Evolutionary conservation across 2,329 filamentous ascomycete genomes (phyloP).

Genomic region (Exophiala sp.): DNA sequence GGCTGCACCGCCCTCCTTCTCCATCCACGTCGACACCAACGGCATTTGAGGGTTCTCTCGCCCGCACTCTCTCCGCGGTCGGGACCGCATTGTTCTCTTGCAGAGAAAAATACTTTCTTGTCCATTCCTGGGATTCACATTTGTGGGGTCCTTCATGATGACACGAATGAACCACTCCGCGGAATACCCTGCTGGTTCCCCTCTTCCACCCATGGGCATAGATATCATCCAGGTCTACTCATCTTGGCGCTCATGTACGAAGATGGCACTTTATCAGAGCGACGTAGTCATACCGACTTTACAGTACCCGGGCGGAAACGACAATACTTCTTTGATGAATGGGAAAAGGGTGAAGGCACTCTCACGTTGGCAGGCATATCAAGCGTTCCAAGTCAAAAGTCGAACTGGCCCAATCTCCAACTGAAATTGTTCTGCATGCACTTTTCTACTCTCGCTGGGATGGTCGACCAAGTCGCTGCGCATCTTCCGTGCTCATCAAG

Average conservation of each 20-base stretch:
- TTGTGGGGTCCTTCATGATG: not conserved
- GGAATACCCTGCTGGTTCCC: too few relatives aligned
- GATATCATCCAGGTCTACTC: too few relatives aligned
- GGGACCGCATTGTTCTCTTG: too few relatives aligned
- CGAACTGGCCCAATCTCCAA: not conserved
- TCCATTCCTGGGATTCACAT: not conserved
- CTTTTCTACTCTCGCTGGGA: conserved; percentile 9
- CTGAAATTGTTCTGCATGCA: not conserved
- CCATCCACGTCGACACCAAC: not conserved
- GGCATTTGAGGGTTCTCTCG: too few relatives aligned
- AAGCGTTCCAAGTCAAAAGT: not conserved
- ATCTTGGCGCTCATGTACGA: too few relatives aligned
- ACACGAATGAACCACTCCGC: too few relatives aligned
- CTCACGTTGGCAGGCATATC: too few relatives aligned
- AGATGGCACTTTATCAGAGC: too few relatives aligned
- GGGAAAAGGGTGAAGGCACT: not conserved
- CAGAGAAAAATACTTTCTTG: not conserved
- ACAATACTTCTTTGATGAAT: not conserved
- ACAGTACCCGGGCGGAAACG: too few relatives aligned
- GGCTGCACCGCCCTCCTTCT: not conserved
- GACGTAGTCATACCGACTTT: too few relatives aligned
- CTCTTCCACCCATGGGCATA: too few relatives aligned
- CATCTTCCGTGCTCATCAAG: conserved; percentile 10
- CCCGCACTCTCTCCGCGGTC: too few relatives aligned
- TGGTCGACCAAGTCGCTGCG: conserved; percentile 9